Base-by-base conservation (phyloP, 2,329 filamentous ascomycete species). In the Alternaria gansuensis region DNA sequence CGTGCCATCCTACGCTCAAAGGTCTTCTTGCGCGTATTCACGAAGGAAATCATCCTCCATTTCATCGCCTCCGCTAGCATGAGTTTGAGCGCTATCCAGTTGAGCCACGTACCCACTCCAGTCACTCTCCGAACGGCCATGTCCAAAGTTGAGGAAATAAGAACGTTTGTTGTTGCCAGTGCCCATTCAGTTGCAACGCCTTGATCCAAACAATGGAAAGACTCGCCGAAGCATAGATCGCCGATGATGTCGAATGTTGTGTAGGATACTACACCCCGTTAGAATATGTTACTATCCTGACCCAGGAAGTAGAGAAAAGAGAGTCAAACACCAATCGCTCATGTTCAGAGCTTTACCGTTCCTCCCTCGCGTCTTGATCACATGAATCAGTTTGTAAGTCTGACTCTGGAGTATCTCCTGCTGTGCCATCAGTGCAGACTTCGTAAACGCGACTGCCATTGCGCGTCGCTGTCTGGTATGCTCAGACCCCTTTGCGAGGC, bases 161-260 rank as follows among this genome's bases (percentile, higher is more conserved):
- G 49, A 9, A 51, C 37, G 5, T 51, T 51, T 6, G 24, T 34
- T 1, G 28, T 33, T 21, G 49, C 26, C 21, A 13, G 10, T 7
- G 49, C 26, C 49, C 49, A 51, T 21, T 51, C 49, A 4, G 49
- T 51, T 7, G 49, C 49, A n/a, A 33, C 37, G 5, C 49, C 49
- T 14, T 24, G 13, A n/a, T 51, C 49, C 17, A 51, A 29, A 14
- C 49, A 51, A 29, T 33, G 17, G 14, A 51, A 51, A 13, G 49
- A 33, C 21, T 51, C 37, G n/a, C 26, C 49, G 10, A 51, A 51
- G 33, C 49, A 51, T 14, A 51, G 21, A 28, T 51, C 49, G 9
- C 49, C 49, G n/a, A 51, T 51, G 1, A 51, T 43, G 23, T 51
- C 49, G 14, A 51, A 51, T 5, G 49, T 51, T 13, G 36, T 40